Conservation (phyloP, 768 basidiomycete genomes). For the Botryobasidium botryosum region DNA sequence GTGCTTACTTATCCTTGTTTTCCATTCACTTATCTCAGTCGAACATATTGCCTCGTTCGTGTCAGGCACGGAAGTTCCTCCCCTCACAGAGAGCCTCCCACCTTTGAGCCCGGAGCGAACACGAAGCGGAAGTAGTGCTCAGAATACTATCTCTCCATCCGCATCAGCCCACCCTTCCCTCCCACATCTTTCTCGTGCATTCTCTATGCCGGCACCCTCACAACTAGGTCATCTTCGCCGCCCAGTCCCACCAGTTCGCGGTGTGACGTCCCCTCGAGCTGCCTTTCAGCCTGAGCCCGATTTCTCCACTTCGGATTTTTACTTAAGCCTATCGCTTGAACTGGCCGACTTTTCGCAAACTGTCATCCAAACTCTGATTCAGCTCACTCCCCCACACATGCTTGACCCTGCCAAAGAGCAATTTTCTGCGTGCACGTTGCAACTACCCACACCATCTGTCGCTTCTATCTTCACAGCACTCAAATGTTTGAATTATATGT, state of each 20-base stretch:
- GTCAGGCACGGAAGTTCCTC: no score
- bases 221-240: slow-evolving; percentile 63
- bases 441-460: slow-evolving; percentile 74
- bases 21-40: no score
- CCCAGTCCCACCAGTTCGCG: slow-evolving; percentile 28
- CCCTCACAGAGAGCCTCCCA: no score
- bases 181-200: slow-evolving; percentile 54
- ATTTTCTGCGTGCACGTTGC: slow-evolving; percentile 73
- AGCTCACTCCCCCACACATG: slow-evolving; percentile 77
- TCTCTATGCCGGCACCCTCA: slow-evolving; percentile 63
- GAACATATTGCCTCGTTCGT: no score
- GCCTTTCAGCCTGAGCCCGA: no score
- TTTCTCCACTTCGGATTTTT: no score
- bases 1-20: no score
- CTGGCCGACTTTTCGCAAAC: slow-evolving; percentile 83
- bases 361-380: slow-evolving; percentile 80
- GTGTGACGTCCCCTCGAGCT: no score
- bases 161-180: slow-evolving; percentile 14
- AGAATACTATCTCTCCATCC: no score
- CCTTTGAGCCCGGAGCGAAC: no score
- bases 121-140: no score
- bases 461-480: slow-evolving; percentile 79
- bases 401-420: slow-evolving; percentile 89
- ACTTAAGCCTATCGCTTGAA: slow-evolving; percentile 76
- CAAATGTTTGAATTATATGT: slow-evolving; percentile 87